Conservation (phyloP, 2,329 filamentous ascomycete genomes). For the Hymenoscyphus occultus region DNA sequence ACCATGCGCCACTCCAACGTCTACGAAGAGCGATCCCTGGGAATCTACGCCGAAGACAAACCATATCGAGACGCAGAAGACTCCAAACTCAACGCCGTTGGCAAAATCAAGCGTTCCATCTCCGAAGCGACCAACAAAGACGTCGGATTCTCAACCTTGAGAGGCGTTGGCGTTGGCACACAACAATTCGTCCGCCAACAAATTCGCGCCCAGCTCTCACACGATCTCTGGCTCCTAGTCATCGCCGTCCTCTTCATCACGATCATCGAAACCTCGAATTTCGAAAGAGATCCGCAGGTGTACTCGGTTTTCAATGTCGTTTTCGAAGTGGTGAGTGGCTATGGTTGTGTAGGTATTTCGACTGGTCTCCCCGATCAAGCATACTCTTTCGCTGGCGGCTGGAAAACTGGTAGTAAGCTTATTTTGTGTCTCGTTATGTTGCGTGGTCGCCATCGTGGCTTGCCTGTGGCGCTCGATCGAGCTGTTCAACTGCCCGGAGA, state of each 20-base stretch:
- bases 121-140: slow-evolving; percentile 7
- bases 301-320: slow-evolving; percentile 60
- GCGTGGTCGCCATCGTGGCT: slow-evolving; percentile 52
- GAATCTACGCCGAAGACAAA: slow-evolving; percentile 46
- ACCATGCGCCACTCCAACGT: slow-evolving; percentile 67
- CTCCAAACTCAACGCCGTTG: slow-evolving; percentile 14
- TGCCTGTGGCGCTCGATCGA: slow-evolving; percentile 55
- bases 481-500: slow-evolving; percentile 45
- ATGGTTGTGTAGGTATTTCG: slow-evolving; percentile 60
- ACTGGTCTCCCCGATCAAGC: slow-evolving; percentile 52
- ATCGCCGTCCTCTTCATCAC: slow-evolving; percentile 58
- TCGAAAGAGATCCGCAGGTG: slow-evolving; percentile 47
- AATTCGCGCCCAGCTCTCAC: slow-evolving; percentile 61
- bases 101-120: slow-evolving; percentile 17
- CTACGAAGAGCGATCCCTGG: slow-evolving; percentile 67
- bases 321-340: slow-evolving; percentile 56
- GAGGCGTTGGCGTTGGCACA: slow-evolving; percentile 1
- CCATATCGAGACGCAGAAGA: slow-evolving; percentile 2
- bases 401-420: slow-evolving; percentile 55
- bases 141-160: slow-evolving; percentile 3
- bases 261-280: slow-evolving; percentile 57
- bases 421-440: slow-evolving; percentile 57
- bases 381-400: slow-evolving; percentile 54
- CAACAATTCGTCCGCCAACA: slow-evolving; percentile 40
- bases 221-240: slow-evolving; percentile 66